Evolutionary conservation across 1,284 basidiomycete species (phyloP).

Genomic region (Pascua sp.): DNA sequence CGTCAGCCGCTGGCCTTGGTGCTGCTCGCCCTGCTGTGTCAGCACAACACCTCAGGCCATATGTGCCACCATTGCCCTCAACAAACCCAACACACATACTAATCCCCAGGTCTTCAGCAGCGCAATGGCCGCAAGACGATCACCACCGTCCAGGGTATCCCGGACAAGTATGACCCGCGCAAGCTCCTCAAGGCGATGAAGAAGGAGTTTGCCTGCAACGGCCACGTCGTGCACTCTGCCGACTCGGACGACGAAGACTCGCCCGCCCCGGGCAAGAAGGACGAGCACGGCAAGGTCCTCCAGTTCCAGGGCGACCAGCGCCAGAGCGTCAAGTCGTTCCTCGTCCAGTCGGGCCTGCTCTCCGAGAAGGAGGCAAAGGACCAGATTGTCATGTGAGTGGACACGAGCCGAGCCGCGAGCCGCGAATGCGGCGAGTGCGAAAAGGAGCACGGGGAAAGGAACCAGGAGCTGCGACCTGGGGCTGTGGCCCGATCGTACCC

Average conservation of each 20-base stretch:
- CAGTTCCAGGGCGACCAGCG: slow-evolving; percentile 99
- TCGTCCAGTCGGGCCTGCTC: slow-evolving; percentile 58
- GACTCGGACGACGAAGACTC: slow-evolving; percentile 45
- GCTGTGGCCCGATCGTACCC: too few relatives aligned
- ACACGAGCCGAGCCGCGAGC: too few relatives aligned
- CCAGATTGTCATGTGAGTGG: slow-evolving; percentile 48
- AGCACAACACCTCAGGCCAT: not conserved
- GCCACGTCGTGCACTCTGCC: slow-evolving; percentile 69
- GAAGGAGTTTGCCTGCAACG: slow-evolving; percentile 99
- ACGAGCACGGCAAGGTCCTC: slow-evolving; percentile 95
- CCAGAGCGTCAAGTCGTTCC: slow-evolving; percentile 80
- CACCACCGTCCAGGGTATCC: slow-evolving; percentile 95
- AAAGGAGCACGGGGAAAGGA: too few relatives aligned
- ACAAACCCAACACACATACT: too few relatives aligned
- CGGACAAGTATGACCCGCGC: slow-evolving; percentile 94
- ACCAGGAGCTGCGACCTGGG: too few relatives aligned
- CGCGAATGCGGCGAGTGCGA: too few relatives aligned
- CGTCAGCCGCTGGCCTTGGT: not conserved
- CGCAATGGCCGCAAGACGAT: slow-evolving; percentile 98
- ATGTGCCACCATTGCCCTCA: too few relatives aligned
- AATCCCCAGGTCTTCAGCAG: slow-evolving; percentile 73
- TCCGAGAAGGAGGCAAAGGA: slow-evolving; percentile 51
- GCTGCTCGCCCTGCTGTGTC: not conserved
- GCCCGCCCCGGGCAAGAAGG: slow-evolving; percentile 63
- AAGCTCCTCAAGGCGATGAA: slow-evolving; percentile 99